Evolutionary conservation across 2,329 filamentous ascomycete species (phyloP), one percentile per base, ranked within the genome.

Genomic region (Aurifilum marmelostoma): DNA sequence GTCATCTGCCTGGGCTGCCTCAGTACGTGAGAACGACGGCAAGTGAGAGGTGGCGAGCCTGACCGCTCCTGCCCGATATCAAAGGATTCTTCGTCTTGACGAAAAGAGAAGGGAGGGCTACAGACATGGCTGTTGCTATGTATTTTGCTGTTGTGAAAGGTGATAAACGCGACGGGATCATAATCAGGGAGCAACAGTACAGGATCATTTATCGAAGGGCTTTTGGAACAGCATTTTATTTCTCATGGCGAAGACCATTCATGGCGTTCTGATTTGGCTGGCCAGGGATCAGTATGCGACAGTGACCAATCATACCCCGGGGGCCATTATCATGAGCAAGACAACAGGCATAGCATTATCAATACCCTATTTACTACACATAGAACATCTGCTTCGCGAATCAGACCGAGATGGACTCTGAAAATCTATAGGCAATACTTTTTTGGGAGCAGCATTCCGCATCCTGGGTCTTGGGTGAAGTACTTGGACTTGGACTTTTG

Each of bases 1-100:
- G 85, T 91, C 6, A 85, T 88, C 69, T 92, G 90, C 74, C 77
- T 91, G 62, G 88, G 88, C 1, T 92, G 90, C 72, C 80, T 90
- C 12, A 65, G 61, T 56, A 66, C 60, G 8, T 71, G 62, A 69
- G n/a, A 6, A 34, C 14, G 4, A 34, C 14, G 1, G 7, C 9
- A 18, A 50, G 27, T 7, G 3, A 6, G 14, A 21, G 24, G 52
- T 18, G 27, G 52, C 27, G 12, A 56, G 52, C 52, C 14, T 27
- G 27, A 56, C 27, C 14, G 32, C 52, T 16, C 5, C 11, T 6
- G 52, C 12, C 12, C 24, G 12, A 56, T 32, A 5, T 54, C 43
- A 29, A 32, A 8, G 18, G 50, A 52, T 14, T 27, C 7, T 47
- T 7, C 21, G 4, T 41, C 11, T 41, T 41, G n/a, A n/a, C n/a